These are phyloP conservation scores for Hysterium pulicare DNA, from an alignment of 2,329 filamentous ascomycete species.

Conservation along the genomic window DNA sequence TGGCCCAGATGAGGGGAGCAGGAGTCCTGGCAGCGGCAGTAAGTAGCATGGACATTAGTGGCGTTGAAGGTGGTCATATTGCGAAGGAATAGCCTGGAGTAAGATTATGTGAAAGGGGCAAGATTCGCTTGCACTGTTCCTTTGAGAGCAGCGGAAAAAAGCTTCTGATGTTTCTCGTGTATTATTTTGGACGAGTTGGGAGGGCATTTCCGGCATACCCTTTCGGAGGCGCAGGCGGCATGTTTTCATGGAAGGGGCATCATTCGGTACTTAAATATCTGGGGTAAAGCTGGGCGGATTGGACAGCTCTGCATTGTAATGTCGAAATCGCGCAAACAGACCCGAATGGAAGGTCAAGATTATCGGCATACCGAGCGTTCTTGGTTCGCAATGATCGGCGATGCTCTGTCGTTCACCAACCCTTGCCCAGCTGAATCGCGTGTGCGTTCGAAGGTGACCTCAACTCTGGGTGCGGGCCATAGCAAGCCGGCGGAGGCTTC, in stretches of 20 bases:
- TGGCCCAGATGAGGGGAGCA: neutral
- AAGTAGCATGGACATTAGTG: neutral
- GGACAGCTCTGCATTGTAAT: too few relatives aligned
- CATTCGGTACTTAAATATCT: neutral
- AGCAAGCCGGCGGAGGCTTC: too few relatives aligned
- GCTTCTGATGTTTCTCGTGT: neutral
- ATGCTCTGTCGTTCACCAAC: too few relatives aligned
- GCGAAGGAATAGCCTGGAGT: neutral
- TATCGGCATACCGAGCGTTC: too few relatives aligned
- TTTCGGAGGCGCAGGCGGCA: conserved; percentile 3
- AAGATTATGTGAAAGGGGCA: neutral
- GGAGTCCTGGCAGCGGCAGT: neutral
- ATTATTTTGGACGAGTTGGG: neutral
- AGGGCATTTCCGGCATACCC: conserved; percentile 4
- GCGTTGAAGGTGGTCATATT: neutral
- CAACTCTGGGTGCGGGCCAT: too few relatives aligned
- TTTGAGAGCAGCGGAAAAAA: neutral
- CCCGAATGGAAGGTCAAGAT: too few relatives aligned
- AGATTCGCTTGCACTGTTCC: neutral
- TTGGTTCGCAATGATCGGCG: too few relatives aligned
- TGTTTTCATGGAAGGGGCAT: neutral
- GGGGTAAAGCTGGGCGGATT: too few relatives aligned
- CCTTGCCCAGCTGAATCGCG: too few relatives aligned
- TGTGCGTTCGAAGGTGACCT: too few relatives aligned
- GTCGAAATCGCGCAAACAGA: too few relatives aligned